Base-by-base conservation (phyloP, 2,329 filamentous ascomycete genomes). In the Aspergillus latus region DNA sequence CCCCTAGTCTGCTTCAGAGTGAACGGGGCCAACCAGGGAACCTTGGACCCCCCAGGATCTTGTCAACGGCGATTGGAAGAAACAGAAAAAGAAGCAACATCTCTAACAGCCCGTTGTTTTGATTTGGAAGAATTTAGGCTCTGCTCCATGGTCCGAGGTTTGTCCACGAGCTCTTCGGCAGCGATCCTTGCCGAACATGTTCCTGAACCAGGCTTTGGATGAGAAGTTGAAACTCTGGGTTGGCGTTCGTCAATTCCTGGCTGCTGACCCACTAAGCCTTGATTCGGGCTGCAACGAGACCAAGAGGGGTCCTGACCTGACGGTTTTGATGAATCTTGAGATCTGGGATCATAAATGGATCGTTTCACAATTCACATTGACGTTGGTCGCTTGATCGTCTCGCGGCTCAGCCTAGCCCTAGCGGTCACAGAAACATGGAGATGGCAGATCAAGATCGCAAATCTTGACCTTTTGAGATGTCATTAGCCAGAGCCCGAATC, bases 111-210 rank as follows among this genome's bases (percentile, higher is more conserved):
- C 46, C 39, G 39, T 11, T 36, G 37, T 36, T 44, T 49, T 43
- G 32, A 39, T 11, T 36, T 34, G n/a, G 36, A 29, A 32, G 15
- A 32, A 26, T 21, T 42, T 30, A 9, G 30, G 39, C 29, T 13
- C 48, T 34, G 11, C 16, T 9, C 21, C 15, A 8, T 9, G 43
- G 30, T 39, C 37, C 52, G 46, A 54, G 36, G 46, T 49, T 49
- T 54, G 52, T 49, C 52, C 52, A 40, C 39, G 26, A 37, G 37
- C 42, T 43, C 4, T 49, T 48, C 44, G 15, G 16, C 26, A 49
- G 39, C 45, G 52, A 61, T 64, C 59, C 39, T 57, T 63, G 53
- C 61, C 53, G 26, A 36, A 49, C 58, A 54, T 40, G 59, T 62
- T 60, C 59, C 54, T 62, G 56, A 52, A 39, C 49, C 57, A 53